These are phyloP conservation scores for Phialophora chinensis DNA, from an alignment of 2,329 filamentous ascomycete genomes.

Conservation along the genomic window DNA sequence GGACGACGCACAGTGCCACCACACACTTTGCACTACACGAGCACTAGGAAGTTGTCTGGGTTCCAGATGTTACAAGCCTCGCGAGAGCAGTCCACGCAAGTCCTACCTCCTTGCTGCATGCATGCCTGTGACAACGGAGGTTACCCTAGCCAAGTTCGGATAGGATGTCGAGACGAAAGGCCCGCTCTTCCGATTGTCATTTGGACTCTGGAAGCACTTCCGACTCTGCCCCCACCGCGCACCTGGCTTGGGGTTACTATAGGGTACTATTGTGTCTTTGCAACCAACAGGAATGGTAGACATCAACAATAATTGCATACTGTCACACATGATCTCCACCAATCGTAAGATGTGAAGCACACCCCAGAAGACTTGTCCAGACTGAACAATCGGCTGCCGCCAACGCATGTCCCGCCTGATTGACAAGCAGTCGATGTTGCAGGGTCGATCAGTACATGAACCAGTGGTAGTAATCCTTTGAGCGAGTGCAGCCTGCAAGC, in stretches of 20 bases:
- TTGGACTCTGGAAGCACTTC: neutral
- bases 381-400: conserved; percentile 4
- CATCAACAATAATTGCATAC: neutral
- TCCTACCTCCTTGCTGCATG: neutral
- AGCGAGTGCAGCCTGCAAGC: neutral
- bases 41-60: neutral
- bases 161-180: neutral
- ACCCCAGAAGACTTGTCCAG: conserved; percentile 1
- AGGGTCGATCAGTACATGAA: conserved; percentile 21
- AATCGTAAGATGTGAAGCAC: neutral
- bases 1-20: too few species aligned
- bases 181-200: neutral
- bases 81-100: neutral
- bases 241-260: neutral
- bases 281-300: conserved; percentile 8
- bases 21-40: neutral
- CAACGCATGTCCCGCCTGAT: conserved; percentile 17
- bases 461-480: conserved; percentile 6
- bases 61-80: neutral
- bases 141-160: neutral
- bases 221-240: neutral
- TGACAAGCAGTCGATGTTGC: conserved; percentile 7
- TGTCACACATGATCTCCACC: conserved; percentile 2
- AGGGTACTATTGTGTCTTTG: conserved; percentile 8
- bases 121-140: neutral